Conservation (phyloP, 1,139 yeast species). For the Nakaseomyces nivariensis region DNA sequence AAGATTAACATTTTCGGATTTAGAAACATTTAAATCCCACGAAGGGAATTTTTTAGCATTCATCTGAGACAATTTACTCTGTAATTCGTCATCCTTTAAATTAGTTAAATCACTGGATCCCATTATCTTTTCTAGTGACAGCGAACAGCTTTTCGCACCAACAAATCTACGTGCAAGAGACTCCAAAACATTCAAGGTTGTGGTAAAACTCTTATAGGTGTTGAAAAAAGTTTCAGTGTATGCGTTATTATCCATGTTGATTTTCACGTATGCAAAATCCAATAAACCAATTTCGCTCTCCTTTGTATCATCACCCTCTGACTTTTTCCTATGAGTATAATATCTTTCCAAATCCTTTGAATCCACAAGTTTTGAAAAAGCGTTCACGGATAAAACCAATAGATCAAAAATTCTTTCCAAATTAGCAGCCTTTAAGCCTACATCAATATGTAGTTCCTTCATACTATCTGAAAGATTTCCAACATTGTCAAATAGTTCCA, state of each 20-base stretch:
- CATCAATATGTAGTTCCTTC: slow-evolving; percentile 31
- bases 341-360: slow-evolving; percentile 35
- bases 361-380: slow-evolving; percentile 41
- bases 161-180: slow-evolving; percentile 43
- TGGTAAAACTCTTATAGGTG: slow-evolving; percentile 53
- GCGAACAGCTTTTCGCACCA: slow-evolving; percentile 52
- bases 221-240: slow-evolving; percentile 58
- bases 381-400: slow-evolving; percentile 50
- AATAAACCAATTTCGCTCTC: slow-evolving; percentile 21
- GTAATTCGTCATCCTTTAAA: slow-evolving; percentile 4
- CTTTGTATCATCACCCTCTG: slow-evolving; percentile 2
- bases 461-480: slow-evolving; percentile 22
- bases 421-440: slow-evolving; percentile 51
- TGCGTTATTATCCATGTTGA: slow-evolving; percentile 49
- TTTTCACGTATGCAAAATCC: slow-evolving; percentile 33
- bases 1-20: slow-evolving; percentile 31
- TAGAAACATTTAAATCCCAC: slow-evolving; percentile 37
- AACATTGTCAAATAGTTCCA: slow-evolving; percentile 28
- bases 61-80: not conserved
- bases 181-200: slow-evolving; percentile 42
- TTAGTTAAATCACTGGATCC: slow-evolving; percentile 10
- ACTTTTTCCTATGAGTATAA: slow-evolving; percentile 17
- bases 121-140: slow-evolving; percentile 34
- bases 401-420: slow-evolving; percentile 52
- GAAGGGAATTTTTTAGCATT: slow-evolving; percentile 26